Evolutionary conservation across 768 basidiomycete species (phyloP).

Genomic region (Leccinum obscurum): DNA sequence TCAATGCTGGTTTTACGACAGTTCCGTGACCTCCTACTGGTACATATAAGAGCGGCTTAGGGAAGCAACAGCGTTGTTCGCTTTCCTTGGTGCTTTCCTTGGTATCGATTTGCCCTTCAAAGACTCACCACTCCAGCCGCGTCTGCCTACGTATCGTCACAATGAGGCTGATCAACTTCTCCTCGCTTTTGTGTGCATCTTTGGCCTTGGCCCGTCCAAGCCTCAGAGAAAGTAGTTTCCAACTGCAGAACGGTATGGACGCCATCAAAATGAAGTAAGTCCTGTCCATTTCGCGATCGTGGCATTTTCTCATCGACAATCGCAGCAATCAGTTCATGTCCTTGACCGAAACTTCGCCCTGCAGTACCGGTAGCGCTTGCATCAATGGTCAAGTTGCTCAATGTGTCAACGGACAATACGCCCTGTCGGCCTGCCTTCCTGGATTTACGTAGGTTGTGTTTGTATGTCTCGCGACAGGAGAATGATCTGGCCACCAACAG

Average conservation of each 20-base stretch:
- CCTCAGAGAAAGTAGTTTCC: conserved; percentile 33
- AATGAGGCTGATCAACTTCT: neutral
- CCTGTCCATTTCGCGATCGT: conserved; percentile 43
- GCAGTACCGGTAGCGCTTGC: conserved; percentile 46
- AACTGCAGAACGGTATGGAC: conserved; percentile 41
- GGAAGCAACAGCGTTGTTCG: neutral
- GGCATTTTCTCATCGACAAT: conserved; percentile 48
- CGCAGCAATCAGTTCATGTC: conserved; percentile 18
- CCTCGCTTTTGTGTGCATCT: conserved; percentile 22
- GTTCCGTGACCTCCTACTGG: neutral
- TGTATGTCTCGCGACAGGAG: neutral
- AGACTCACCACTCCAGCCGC: neutral
- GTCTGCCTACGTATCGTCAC: neutral
- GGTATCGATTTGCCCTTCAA: neutral
- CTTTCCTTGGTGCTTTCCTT: neutral
- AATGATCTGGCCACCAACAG: conserved; percentile 6
- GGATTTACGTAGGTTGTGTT: conserved; percentile 18
- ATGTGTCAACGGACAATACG: conserved; percentile 49
- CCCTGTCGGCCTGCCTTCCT: conserved; percentile 22
- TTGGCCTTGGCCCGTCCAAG: conserved; percentile 38
- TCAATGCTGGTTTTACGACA: neutral
- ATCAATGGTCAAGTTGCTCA: conserved; percentile 51
- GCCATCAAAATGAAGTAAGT: conserved; percentile 43
- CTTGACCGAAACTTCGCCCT: conserved; percentile 34
- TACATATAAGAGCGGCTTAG: neutral